Percentiles rank a stretch among this genome's conserved stretches.
These are phyloP conservation scores for Mrakia blollopis DNA, from an alignment of 768 basidiomycete genomes.

Conservation along the genomic window DNA sequence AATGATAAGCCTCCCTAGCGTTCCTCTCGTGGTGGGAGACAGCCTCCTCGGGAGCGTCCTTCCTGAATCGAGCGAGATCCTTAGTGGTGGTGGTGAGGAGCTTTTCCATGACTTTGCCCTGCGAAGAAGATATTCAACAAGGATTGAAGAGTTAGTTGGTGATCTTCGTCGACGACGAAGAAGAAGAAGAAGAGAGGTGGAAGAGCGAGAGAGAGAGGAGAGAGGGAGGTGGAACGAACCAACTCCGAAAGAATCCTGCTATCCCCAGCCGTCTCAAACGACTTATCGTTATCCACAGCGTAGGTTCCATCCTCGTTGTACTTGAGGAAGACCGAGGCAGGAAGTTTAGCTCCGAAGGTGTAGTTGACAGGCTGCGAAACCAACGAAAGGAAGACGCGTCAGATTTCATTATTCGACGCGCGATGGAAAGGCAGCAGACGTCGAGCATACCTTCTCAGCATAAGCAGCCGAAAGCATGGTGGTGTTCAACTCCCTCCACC, in stretches of 20 bases:
- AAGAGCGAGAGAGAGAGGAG: not conserved
- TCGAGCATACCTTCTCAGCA: not conserved
- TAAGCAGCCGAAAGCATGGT: not conserved
- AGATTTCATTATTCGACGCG: not conserved
- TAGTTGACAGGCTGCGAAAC: slow-evolving; percentile 56
- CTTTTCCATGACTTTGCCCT: slow-evolving; percentile 88
- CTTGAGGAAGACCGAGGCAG: slow-evolving; percentile 63
- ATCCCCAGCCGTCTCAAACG: slow-evolving; percentile 33
- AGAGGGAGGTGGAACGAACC: slow-evolving; percentile 34
- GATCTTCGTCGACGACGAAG: too few relatives aligned
- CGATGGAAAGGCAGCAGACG: not conserved
- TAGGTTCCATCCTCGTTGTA: slow-evolving; percentile 47
- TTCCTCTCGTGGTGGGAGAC: slow-evolving; percentile 43
- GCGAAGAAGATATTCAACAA: too few relatives aligned
- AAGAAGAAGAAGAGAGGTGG: not conserved
- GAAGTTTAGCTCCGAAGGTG: slow-evolving; percentile 72
- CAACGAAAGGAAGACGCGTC: not conserved
- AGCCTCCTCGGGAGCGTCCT: slow-evolving; percentile 42
- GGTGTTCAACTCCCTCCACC: not conserved
- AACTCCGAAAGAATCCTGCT: slow-evolving; percentile 40
- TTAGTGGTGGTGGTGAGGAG: slow-evolving; percentile 64
- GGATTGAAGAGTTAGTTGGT: too few relatives aligned
- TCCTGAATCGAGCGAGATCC: slow-evolving; percentile 56
- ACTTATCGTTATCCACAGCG: slow-evolving; percentile 47
- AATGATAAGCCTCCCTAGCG: slow-evolving; percentile 70